Evolutionary conservation across 768 basidiomycete genomes (phyloP).

Genomic region (Mycena galericulata): DNA sequence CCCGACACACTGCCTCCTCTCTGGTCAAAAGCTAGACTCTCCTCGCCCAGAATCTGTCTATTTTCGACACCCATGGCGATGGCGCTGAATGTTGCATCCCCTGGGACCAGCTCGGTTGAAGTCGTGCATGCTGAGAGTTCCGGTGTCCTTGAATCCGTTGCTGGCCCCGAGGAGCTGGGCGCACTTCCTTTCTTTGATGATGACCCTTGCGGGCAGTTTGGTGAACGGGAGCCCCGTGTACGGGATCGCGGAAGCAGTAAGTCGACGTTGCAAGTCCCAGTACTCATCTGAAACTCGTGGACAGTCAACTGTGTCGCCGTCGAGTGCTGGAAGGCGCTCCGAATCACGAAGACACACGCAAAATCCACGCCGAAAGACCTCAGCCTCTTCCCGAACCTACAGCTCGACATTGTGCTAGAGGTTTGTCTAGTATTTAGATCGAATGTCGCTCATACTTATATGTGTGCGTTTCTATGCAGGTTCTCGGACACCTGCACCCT

Average conservation of each 20-base stretch:
- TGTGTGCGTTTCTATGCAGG: slow-evolving; percentile 26
- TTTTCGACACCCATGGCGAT: too few relatives aligned
- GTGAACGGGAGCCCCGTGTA: background rate
- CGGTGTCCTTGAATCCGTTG: background rate
- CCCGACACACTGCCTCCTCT: too few relatives aligned
- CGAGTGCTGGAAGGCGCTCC: slow-evolving; percentile 27
- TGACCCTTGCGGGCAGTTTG: slow-evolving; percentile 13
- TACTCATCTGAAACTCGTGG: background rate
- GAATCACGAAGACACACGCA: background rate
- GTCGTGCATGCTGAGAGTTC: background rate
- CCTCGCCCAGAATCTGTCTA: too few relatives aligned
- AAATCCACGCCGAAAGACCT: slow-evolving; percentile 1
- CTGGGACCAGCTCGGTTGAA: too few relatives aligned
- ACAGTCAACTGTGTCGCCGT: slow-evolving; percentile 27
- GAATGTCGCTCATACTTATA: slow-evolving; percentile 7
- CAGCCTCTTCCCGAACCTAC: slow-evolving; percentile 23
- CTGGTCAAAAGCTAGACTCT: too few relatives aligned
- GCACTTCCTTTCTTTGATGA: slow-evolving; percentile 5
- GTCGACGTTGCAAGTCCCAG: background rate
- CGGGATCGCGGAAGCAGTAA: background rate
- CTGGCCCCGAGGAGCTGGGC: background rate
- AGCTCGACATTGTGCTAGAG: slow-evolving; percentile 30
- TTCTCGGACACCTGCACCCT: slow-evolving; percentile 47
- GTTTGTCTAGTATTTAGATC: background rate
- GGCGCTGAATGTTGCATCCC: too few relatives aligned